A percentile compares a stretch with the other conserved stretches of the same genome.
Conservation (phyloP, 2,329 filamentous ascomycete species). For the Aureobasidium musti region DNA sequence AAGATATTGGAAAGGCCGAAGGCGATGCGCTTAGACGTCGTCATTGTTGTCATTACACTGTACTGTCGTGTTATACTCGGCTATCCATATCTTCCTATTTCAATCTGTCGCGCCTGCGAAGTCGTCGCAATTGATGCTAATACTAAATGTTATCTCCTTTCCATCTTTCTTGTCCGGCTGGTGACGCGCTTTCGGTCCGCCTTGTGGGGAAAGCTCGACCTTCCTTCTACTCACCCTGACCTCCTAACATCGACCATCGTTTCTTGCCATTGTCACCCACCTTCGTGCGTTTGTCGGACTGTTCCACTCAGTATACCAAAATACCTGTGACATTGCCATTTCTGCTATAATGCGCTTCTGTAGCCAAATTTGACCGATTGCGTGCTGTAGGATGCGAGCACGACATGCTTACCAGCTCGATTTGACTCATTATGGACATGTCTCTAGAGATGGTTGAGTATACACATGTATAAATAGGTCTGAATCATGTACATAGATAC, state of each 20-base stretch:
- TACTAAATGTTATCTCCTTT: background rate
- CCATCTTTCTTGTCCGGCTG: background rate
- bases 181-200: conserved; percentile 3
- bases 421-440: background rate
- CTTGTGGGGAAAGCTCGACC: conserved; percentile 18
- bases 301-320: too few relatives aligned
- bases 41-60: background rate
- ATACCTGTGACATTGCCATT: too few relatives aligned
- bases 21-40: conserved; percentile 11
- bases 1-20: conserved; percentile 71
- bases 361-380: background rate
- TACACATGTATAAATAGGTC: background rate
- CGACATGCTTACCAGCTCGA: background rate
- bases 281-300: too few relatives aligned
- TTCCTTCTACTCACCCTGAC: background rate
- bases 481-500: background rate
- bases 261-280: background rate
- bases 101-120: too few relatives aligned
- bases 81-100: background rate
- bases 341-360: too few relatives aligned
- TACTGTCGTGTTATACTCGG: background rate
- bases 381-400: conserved; percentile 11
- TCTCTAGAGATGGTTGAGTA: background rate
- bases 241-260: background rate
- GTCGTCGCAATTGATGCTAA: background rate